Base-by-base conservation (phyloP, 805 yeast species). In the Candida lessepsii region DNA sequence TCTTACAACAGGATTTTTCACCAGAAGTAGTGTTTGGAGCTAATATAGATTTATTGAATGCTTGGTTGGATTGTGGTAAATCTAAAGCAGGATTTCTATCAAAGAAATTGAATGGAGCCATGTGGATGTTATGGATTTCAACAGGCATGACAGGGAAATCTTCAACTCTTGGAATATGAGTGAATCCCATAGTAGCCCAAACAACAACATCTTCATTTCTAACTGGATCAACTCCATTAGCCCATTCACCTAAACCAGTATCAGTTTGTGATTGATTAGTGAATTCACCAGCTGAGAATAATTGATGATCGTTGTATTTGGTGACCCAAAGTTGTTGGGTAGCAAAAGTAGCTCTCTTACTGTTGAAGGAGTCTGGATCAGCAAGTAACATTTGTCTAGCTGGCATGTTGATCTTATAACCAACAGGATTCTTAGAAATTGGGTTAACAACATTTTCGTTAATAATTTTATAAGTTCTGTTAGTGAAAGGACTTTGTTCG, bases 111-210 rank as follows among this genome's bases (percentile, higher is more conserved):
- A 76, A 70, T 39, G 95, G 95, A 33, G 74, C 71, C 42, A 85
- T 71, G 43, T 76, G 71, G 51, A 84, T 80, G 51, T 58, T 64
- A 67, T 83, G 80, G 48, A 80, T 80, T 65, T 85, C 95, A 42
- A 82, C 86, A 24, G 93, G 90, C 95, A 85, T 85, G 38, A 85
- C 90, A 35, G 95, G 95, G 83, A 86, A 85, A 61, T 85, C 91
- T 66, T 85, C 95, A 26, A 82, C 80, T 55, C 86, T 75, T 53
- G 93, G 93, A 53, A 84, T 76, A 58, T 85, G 95, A 3, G 91
- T 85, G 67, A 85, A 75, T 19, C 87, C 89, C 58, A 85, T 60
- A 33, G 93, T 84, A 48, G 86, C 84, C 90, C 91, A 85, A 31
- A 85, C 82, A 45, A 85, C 88, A 42, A 79, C 59, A 52, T 85